A percentile compares a stretch with the other conserved stretches of the same genome.
phyloP scores from a whole-genome alignment of 2,329 filamentous ascomycete genomes.

The Hypoxylon sp. region DNA sequence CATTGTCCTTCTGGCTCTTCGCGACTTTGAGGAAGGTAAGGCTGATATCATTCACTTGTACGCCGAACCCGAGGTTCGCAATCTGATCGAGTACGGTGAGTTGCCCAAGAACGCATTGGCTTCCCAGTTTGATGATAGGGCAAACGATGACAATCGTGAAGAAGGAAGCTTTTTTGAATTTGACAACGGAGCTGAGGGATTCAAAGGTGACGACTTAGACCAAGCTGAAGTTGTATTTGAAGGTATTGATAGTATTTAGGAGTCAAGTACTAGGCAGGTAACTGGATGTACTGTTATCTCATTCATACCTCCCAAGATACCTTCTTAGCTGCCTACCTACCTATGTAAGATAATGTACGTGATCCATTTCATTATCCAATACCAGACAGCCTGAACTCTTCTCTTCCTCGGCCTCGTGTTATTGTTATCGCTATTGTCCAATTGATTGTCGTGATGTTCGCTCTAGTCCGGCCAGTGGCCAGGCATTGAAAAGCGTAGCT shows the following conservation, averaged over 20 bases:
- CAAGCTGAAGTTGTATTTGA: not conserved
- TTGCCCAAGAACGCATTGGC: not conserved
- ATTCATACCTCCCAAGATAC: too few species aligned
- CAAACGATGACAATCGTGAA: not conserved
- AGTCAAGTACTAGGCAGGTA: not conserved
- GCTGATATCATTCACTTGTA: not conserved
- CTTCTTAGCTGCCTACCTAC: too few species aligned
- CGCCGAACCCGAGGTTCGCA: not conserved
- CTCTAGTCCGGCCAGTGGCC: not conserved
- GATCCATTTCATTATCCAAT: too few species aligned
- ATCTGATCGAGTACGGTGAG: not conserved
- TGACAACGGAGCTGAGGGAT: not conserved
- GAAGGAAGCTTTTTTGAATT: not conserved
- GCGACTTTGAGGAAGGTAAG: not conserved
- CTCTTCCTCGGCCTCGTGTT: not conserved
- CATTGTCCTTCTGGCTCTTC: not conserved
- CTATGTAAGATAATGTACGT: too few species aligned
- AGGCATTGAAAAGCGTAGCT: not conserved
- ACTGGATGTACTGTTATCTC: too few species aligned
- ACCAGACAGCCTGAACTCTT: not conserved
- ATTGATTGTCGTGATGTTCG: too few species aligned
- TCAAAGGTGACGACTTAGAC: not conserved
- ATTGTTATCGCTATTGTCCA: not conserved
- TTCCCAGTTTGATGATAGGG: not conserved
- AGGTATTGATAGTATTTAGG: conserved; percentile 1